phyloP scores from a whole-genome alignment of 495 filamentous ascomycete species.

The Aspergillus ostianus region DNA sequence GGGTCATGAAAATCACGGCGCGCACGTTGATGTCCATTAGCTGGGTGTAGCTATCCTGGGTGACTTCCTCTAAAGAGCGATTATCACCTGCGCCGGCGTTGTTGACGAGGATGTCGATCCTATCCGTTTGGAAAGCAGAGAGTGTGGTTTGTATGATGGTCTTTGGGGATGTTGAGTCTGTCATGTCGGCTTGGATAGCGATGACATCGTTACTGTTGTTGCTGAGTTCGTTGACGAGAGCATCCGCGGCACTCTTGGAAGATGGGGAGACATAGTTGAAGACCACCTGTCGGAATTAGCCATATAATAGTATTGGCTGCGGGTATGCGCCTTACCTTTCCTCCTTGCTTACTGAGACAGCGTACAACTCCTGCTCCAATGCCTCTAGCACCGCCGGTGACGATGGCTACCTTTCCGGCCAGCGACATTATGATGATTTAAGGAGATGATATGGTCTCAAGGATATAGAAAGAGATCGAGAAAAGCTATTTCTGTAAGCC shows the following conservation, averaged over 20 bases:
- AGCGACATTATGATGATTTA: constrained; percentile 30
- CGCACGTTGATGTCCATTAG: constrained; percentile 34
- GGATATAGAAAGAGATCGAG: too few species aligned
- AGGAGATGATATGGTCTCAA: too few species aligned
- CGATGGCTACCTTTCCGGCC: constrained; percentile 46
- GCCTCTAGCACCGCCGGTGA: constrained; percentile 48
- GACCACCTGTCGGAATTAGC: constrained; percentile 12
- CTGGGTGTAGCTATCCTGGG: constrained; percentile 14
- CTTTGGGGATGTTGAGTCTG: constrained; percentile 7
- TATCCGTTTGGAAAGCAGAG: constrained; percentile 16
- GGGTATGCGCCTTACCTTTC: constrained; percentile 35
- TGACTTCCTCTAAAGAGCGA: constrained; percentile 19
- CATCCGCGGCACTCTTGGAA: constrained; percentile 13
- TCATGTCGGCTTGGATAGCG: constrained; percentile 21
- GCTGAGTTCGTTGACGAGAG: constrained; percentile 11
- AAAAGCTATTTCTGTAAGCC: too few species aligned
- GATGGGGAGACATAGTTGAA: constrained; percentile 23
- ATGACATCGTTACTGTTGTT: constrained; percentile 8
- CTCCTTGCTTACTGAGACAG: constrained; percentile 39
- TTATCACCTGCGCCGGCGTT: constrained; percentile 19
- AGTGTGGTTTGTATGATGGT: constrained; percentile 17
- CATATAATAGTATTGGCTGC: background rate
- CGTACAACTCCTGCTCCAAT: constrained; percentile 47
- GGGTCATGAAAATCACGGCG: constrained; percentile 36
- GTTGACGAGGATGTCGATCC: constrained; percentile 30